phyloP scores from a whole-genome alignment of 2,329 filamentous ascomycete species.

The Metarhizium brunneum region DNA sequence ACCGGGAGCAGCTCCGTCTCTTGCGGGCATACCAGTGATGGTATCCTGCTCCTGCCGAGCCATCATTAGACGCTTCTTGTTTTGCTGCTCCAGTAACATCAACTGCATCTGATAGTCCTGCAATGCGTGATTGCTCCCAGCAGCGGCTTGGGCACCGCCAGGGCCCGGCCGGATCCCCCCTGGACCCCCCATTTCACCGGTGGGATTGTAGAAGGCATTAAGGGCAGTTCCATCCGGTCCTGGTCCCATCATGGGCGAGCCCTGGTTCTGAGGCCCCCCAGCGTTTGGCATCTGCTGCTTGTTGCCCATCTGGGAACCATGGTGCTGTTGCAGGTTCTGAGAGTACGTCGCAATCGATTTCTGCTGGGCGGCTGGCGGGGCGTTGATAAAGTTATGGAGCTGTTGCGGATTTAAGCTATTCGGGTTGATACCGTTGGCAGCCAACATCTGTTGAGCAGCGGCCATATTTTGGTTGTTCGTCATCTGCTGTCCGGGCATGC shows the following conservation, averaged over 20 bases:
- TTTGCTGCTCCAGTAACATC: slow-evolving; percentile 80
- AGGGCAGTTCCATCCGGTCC: slow-evolving; percentile 56
- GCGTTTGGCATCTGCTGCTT: slow-evolving; percentile 71
- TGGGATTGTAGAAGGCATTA: slow-evolving; percentile 52
- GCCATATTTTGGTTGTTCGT: slow-evolving; percentile 38
- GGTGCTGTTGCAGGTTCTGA: slow-evolving; percentile 73
- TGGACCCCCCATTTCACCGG: slow-evolving; percentile 46
- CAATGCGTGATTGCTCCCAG: slow-evolving; percentile 64
- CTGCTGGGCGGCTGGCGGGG: slow-evolving; percentile 54
- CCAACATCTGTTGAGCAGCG: slow-evolving; percentile 51
- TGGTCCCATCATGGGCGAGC: slow-evolving; percentile 72
- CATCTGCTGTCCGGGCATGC: slow-evolving; percentile 64
- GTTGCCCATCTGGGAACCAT: slow-evolving; percentile 70
- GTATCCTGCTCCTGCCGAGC: slow-evolving; percentile 70
- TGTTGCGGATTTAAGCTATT: slow-evolving; percentile 64
- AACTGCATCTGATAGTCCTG: slow-evolving; percentile 87
- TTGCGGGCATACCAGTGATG: slow-evolving; percentile 34
- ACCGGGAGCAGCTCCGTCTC: slow-evolving; percentile 37
- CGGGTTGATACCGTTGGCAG: slow-evolving; percentile 66
- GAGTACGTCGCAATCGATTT: slow-evolving; percentile 86
- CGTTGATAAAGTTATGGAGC: slow-evolving; percentile 54
- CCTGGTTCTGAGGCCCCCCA: slow-evolving; percentile 62
- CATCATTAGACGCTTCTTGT: slow-evolving; percentile 80
- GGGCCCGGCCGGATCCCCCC: slow-evolving; percentile 49
- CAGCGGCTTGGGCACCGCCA: slow-evolving; percentile 36